Percentiles rank a stretch among this genome's conserved stretches.
Conservation (phyloP, 2,329 filamentous ascomycete genomes). For the Aspergillus texensis region DNA sequence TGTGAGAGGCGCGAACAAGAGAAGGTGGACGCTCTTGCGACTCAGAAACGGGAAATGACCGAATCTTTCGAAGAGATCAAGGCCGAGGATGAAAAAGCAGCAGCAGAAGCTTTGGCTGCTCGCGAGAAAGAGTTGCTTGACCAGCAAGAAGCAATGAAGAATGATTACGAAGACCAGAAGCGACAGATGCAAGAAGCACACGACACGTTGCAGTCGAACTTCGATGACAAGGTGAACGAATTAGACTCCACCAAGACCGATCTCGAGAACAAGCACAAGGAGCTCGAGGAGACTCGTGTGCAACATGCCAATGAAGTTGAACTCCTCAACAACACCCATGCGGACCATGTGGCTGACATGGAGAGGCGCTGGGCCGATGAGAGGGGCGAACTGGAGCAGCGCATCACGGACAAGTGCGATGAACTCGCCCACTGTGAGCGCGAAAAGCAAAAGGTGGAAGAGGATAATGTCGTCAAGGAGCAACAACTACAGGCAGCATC, state of each 20-base stretch:
- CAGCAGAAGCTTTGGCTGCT: constrained; percentile 38
- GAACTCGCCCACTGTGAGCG: constrained; percentile 48
- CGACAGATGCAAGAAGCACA: constrained; percentile 42
- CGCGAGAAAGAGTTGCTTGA: constrained; percentile 49
- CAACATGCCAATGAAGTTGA: constrained; percentile 30
- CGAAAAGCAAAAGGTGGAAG: constrained; percentile 46
- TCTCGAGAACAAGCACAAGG: constrained; percentile 28
- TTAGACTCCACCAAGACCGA: constrained; percentile 30
- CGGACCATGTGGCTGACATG: constrained; percentile 29
- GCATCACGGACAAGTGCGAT: constrained; percentile 46
- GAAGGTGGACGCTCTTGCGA: constrained; percentile 36
- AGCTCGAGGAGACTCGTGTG: constrained; percentile 28
- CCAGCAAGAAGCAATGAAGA: constrained; percentile 37
- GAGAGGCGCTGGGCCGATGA: constrained; percentile 38
- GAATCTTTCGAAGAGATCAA: constrained; percentile 52
- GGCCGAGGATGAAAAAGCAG: constrained; percentile 44
- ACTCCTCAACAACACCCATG: constrained; percentile 28
- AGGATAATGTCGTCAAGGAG: constrained; percentile 49
- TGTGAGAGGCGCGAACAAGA: constrained; percentile 35
- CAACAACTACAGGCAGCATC: constrained; percentile 48
- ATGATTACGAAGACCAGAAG: constrained; percentile 41
- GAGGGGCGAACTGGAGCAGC: constrained; percentile 33
- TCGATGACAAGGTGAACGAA: constrained; percentile 39
- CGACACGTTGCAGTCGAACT: constrained; percentile 37
- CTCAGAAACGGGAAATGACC: constrained; percentile 52